Evolutionary conservation across 345 rosid species (phyloP).

Genomic region (Odontarrhena argentea): DNA sequence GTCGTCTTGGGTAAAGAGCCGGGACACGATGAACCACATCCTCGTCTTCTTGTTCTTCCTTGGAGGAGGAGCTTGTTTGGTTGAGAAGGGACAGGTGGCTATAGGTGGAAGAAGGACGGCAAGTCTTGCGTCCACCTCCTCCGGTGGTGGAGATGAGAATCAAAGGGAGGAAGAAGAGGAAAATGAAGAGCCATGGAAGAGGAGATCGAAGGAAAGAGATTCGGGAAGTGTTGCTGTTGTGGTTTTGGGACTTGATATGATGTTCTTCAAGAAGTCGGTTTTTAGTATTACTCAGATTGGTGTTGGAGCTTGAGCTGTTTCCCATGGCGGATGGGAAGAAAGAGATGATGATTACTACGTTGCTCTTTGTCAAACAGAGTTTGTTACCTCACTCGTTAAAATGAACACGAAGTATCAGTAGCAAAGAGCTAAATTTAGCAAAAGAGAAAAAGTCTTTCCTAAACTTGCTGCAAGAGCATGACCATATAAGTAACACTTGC

Average conservation of each 20-base stretch:
- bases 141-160: slow-evolving; percentile 57
- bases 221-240: slow-evolving; percentile 34
- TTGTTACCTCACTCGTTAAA: slow-evolving; percentile 11
- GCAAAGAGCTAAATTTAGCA: slow-evolving; percentile 16
- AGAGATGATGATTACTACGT: neutral
- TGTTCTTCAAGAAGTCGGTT: slow-evolving; percentile 26
- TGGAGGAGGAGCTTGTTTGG: slow-evolving; percentile 41
- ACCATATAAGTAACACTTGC: slow-evolving; percentile 15
- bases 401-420: slow-evolving; percentile 7
- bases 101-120: slow-evolving; percentile 31
- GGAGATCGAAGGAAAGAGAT: slow-evolving; percentile 41
- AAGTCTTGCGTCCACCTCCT: slow-evolving; percentile 36
- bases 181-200: slow-evolving; percentile 53
- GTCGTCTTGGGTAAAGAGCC: slow-evolving; percentile 16
- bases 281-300: slow-evolving; percentile 22
- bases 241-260: slow-evolving; percentile 16
- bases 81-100: slow-evolving; percentile 34
- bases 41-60: slow-evolving; percentile 21
- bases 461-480: slow-evolving; percentile 19
- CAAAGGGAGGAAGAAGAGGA: slow-evolving; percentile 49
- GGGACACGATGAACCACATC: slow-evolving; percentile 24
- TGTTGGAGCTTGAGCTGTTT: slow-evolving; percentile 32
- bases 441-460: slow-evolving; percentile 36
- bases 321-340: slow-evolving; percentile 34
- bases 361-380: neutral